Evolutionary conservation across 1,284 basidiomycete species (phyloP), one percentile per base, ranked within the genome.

Genomic region (Malassezia caprae): DNA sequence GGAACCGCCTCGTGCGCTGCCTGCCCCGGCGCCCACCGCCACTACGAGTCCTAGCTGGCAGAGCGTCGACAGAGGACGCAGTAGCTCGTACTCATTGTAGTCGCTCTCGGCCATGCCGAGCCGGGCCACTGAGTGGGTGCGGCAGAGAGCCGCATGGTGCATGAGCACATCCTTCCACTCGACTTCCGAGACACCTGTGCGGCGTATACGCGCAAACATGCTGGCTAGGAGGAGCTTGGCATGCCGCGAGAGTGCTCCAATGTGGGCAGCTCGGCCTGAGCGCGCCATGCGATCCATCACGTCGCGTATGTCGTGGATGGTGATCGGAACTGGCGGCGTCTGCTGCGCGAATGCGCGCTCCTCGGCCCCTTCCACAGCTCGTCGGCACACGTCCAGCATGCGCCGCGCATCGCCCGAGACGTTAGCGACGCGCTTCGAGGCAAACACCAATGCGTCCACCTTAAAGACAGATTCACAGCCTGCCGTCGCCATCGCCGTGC

Each of bases 401-500:
- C 91, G 80, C 42, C 94, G 79, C 0, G 94, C 94, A 75, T 98
- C 94, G 17, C 94, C 94, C 56, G 88, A 90, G 56, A 96, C 88
- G 24, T 85, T 85, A 15, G 89, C 86, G 50, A 96, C 88, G 67
- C 87, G 89, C 78, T 88, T 89, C 0, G 91, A 84, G 1, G 90
- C 89, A 59, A 93, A 84, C 69, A 84, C 86, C 63, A 98, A 82
- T 0, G 87, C 91, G 66, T 91, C 88, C 8, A 76, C 67, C 39
- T 75, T 68, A 37, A 82, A 77, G 0, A 82, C 76, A 10, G 80
- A 78, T 8, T 47, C 51, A 42, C 90, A 82, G 10, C 87, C 84
- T 23, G 81, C 80, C 0, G 75, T 58, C 35, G 64, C 31, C 63
- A 68, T 19, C 27, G 31, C 46, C 4, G 11, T 34, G 4, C 24